phyloP scores from a whole-genome alignment of 1,139 yeast genomes.

The Kodamaea fungicola region DNA sequence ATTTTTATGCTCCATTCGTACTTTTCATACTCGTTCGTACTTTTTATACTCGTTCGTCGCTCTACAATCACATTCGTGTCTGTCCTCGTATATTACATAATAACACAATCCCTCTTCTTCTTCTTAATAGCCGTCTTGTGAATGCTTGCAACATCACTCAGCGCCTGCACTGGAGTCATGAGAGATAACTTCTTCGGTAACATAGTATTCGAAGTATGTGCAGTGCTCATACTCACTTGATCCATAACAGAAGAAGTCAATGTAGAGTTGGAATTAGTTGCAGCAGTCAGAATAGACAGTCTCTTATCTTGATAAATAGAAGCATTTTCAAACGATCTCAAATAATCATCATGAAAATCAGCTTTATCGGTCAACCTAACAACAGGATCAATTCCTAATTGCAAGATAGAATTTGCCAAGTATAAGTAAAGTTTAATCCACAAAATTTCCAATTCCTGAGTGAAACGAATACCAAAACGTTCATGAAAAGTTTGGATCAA shows the following conservation, averaged over 20 bases:
- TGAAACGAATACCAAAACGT: slow-evolving; percentile 49
- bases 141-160: slow-evolving; percentile 1
- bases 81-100: slow-evolving; percentile 16
- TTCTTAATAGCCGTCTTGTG: slow-evolving; percentile 22
- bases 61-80: slow-evolving; percentile 1
- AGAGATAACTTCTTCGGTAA: slow-evolving; percentile 6
- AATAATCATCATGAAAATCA: slow-evolving; percentile 2
- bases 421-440: slow-evolving; percentile 68
- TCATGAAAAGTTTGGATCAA: slow-evolving; percentile 71
- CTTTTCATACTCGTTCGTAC: too few relatives aligned
- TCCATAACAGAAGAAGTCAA: slow-evolving; percentile 4
- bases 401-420: slow-evolving; percentile 63
- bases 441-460: slow-evolving; percentile 53
- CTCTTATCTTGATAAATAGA: slow-evolving; percentile 10
- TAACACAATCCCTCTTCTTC: slow-evolving; percentile 34
- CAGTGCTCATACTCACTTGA: slow-evolving; percentile 4
- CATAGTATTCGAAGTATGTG: slow-evolving; percentile 5
- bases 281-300: slow-evolving; percentile 15
- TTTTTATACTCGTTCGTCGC: neutral
- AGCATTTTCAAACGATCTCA: slow-evolving; percentile 1
- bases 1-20: too few relatives aligned
- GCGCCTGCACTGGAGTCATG: slow-evolving; percentile 3
- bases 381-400: slow-evolving; percentile 63
- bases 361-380: slow-evolving; percentile 20
- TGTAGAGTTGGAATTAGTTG: slow-evolving; percentile 12